Evolutionary conservation across 257 asterid species (phyloP).

Genomic region (Echites panduratus): DNA sequence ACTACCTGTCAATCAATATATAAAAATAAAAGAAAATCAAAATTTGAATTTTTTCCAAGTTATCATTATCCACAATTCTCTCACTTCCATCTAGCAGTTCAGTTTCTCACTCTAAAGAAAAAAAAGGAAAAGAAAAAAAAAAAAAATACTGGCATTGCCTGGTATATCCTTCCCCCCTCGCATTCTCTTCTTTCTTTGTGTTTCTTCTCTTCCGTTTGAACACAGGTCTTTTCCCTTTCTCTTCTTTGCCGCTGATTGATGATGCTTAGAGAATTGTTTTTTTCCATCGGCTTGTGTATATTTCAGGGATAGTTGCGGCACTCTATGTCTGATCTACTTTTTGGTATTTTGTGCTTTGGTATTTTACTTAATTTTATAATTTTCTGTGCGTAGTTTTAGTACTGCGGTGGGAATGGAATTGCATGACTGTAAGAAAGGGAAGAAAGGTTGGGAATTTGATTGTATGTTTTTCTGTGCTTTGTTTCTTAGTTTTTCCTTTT

Average conservation of each 20-base stretch:
- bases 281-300: not conserved
- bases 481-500: not conserved
- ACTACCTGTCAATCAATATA: constrained; percentile 4
- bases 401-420: constrained; percentile 1
- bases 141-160: constrained; percentile 18
- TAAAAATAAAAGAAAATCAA: not conserved
- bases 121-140: constrained; percentile 11
- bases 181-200: constrained; percentile 14
- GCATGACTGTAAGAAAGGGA: constrained; percentile 3
- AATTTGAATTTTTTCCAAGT: not conserved
- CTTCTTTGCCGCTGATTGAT: constrained; percentile 15
- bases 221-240: constrained; percentile 17
- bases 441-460: not conserved
- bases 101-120: constrained; percentile 27
- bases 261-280: constrained; percentile 5
- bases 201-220: constrained; percentile 20
- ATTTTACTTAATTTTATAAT: not conserved
- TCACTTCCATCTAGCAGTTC: constrained; percentile 19
- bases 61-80: constrained; percentile 23
- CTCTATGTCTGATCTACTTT: constrained; percentile 7
- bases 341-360: not conserved
- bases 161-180: constrained; percentile 25
- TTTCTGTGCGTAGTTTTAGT: not conserved
- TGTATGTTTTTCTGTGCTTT: not conserved
- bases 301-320: not conserved